Percentiles rank a stretch among this genome's conserved stretches.
phyloP scores from a whole-genome alignment of 2,329 filamentous ascomycete genomes.

The Parastagonospora nodorum region DNA sequence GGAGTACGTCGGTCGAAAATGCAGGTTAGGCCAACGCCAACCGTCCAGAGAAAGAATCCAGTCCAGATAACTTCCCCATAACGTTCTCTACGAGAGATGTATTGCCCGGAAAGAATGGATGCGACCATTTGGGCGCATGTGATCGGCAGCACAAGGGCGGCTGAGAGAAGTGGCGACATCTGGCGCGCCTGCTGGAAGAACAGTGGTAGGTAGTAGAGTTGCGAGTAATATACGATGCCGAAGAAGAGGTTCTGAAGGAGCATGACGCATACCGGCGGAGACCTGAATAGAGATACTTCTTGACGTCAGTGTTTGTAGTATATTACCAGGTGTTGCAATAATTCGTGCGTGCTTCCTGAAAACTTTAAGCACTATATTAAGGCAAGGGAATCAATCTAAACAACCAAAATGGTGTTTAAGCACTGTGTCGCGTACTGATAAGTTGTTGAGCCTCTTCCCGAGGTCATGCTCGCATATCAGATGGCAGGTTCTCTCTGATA shows the following conservation, averaged over 20 bases:
- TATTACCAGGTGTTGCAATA: too few species aligned
- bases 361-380: too few species aligned
- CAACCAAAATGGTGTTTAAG: too few species aligned
- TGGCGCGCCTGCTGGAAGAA: constrained; percentile 65
- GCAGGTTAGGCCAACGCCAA: constrained; percentile 60
- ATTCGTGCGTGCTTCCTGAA: too few species aligned
- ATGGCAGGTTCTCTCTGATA: too few species aligned
- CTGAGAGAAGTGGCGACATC: constrained; percentile 54
- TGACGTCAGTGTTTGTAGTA: background rate
- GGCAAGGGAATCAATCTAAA: too few species aligned
- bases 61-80: constrained; percentile 56
- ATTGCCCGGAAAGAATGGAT: constrained; percentile 60
- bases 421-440: too few species aligned
- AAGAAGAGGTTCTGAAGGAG: constrained; percentile 65
- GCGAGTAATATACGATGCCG: constrained; percentile 63
- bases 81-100: constrained; percentile 61
- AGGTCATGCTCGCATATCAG: too few species aligned
- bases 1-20: constrained; percentile 53
- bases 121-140: constrained; percentile 29
- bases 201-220: constrained; percentile 65
- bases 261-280: constrained; percentile 59
- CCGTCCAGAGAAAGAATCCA: constrained; percentile 54
- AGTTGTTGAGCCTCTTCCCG: too few species aligned
- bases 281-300: constrained; percentile 59
- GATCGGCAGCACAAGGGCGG: constrained; percentile 55